Evolutionary conservation across 495 filamentous ascomycete species (phyloP), one percentile per base, ranked within the genome.

Genomic region (Podospora appendiculata): DNA sequence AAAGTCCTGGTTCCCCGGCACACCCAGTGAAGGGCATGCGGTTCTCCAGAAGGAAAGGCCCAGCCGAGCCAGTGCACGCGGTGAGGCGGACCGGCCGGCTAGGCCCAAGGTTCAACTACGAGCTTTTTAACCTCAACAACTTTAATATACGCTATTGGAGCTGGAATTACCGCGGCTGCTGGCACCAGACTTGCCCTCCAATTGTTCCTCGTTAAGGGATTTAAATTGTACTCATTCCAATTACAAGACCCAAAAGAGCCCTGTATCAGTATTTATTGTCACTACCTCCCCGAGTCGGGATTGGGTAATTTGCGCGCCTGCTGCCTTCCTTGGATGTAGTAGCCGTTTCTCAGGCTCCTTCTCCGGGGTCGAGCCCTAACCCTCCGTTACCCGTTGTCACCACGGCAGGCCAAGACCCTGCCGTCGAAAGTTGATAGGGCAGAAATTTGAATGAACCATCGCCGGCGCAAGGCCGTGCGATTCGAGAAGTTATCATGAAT

Each of bases 371-470:
- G 69, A 76, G 67, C 72, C 67, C 73, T 77, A 74, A 76, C 71
- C 69, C 71, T 67, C 70, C 65, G 66, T 74, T 75, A 77, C 73
- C 70, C 70, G 71, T 75, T 75, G 65, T 70, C 58, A 72, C 72
- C 68, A 79, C 68, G 66, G 66, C 72, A 73, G 65, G 63, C 67
- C 69, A 77, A 73, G 69, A 79, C 69, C 67, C 65, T 75, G 72
- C 67, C 64, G 72, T 79, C 72, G 74, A 79, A 79, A 79, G 73
- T 77, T 80, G 72, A 82, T 82, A 82, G 73, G 76, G 78, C 72
- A 80, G 79, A 81, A 78, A 80, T 79, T 80, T 79, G 73, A 80
- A 80, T 81, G 71, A 79, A 79, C 72, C 73, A 79, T 81, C 73
- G 73, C 76, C 73, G 67, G 73, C 76, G 69, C 73, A 81, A 81